phyloP scores from a whole-genome alignment of 2,329 filamentous ascomycete genomes.

The Sarocladium brachiariae region DNA sequence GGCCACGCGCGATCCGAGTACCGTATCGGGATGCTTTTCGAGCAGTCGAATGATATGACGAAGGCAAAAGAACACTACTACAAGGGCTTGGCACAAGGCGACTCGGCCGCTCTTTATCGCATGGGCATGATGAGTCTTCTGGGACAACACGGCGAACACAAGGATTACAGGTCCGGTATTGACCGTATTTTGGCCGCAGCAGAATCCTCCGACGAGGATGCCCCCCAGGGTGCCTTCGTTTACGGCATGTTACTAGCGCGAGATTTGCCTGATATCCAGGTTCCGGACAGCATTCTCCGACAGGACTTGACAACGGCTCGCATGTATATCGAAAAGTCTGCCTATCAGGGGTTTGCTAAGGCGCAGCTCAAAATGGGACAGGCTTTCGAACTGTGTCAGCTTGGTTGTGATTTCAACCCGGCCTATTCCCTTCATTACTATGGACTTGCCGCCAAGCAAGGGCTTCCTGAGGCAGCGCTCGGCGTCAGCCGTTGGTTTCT shows the following conservation, averaged over 20 bases:
- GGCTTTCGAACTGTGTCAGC: conserved; percentile 87
- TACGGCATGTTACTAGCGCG: conserved; percentile 90
- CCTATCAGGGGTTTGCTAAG: conserved; percentile 91
- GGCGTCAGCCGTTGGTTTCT: conserved; percentile 98
- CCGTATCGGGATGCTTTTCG: conserved; percentile 96
- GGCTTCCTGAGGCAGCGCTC: conserved; percentile 87
- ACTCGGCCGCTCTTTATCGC: conserved; percentile 81
- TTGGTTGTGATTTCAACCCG: conserved; percentile 92
- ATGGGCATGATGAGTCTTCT: conserved; percentile 97
- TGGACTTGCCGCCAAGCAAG: conserved; percentile 82
- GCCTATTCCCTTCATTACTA: conserved; percentile 94
- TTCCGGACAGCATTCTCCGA: conserved; percentile 65
- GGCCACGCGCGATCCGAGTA: conserved; percentile 89
- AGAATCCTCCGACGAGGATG: conserved; percentile 87
- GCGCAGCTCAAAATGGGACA: conserved; percentile 96
- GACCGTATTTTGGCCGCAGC: conserved; percentile 80
- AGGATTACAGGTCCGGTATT: conserved; percentile 71
- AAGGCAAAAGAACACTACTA: conserved; percentile 92
- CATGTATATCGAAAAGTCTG: conserved; percentile 91
- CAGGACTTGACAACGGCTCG: conserved; percentile 67
- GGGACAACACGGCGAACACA: conserved; percentile 83
- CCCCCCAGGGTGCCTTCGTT: conserved; percentile 90
- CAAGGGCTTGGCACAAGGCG: conserved; percentile 67
- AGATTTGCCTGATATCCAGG: conserved; percentile 81
- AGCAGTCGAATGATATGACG: conserved; percentile 84